Evolutionary conservation across 208 protist species (phyloP).

Genomic region (Acanthamoeba healyi): DNA sequence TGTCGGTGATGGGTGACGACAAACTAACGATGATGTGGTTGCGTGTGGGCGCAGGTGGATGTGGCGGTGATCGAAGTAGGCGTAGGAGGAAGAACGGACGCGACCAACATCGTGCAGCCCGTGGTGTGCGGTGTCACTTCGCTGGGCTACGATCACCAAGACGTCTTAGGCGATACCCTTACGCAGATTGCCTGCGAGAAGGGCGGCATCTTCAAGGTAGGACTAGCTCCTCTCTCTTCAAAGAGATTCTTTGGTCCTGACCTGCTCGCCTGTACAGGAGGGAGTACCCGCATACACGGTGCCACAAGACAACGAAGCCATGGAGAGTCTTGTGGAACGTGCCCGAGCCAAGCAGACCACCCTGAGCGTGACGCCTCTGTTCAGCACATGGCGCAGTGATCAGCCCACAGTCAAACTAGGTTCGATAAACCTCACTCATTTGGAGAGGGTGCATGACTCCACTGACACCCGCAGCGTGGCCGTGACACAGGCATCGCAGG

Average conservation of each 20-base stretch:
- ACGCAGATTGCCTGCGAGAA: constrained; percentile 95
- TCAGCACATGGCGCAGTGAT: background rate
- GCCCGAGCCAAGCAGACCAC: background rate
- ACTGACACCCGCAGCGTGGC: background rate
- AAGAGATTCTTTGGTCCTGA: background rate
- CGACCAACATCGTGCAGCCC: constrained; percentile 94
- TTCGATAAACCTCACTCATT: background rate
- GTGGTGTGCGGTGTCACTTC: constrained; percentile 94
- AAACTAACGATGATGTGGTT: no score
- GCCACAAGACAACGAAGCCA: constrained; percentile 63
- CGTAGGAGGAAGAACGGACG: constrained; percentile 95
- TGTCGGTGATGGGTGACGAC: no score
- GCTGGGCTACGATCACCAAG: constrained; percentile 95
- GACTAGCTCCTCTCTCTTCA: background rate
- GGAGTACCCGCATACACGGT: constrained; percentile 54
- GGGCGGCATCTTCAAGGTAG: constrained; percentile 95
- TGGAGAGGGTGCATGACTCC: no score
- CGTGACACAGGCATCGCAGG: background rate
- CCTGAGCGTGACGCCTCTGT: background rate
- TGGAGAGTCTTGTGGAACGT: background rate
- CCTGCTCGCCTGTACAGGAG: background rate
- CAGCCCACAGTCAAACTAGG: background rate
- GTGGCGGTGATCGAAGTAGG: constrained; percentile 95
- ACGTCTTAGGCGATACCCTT: constrained; percentile 96
- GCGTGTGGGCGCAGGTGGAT: constrained; percentile 88